These are phyloP conservation scores for Nidularia sp. DNA, from an alignment of 768 basidiomycete genomes.

Conservation along the genomic window DNA sequence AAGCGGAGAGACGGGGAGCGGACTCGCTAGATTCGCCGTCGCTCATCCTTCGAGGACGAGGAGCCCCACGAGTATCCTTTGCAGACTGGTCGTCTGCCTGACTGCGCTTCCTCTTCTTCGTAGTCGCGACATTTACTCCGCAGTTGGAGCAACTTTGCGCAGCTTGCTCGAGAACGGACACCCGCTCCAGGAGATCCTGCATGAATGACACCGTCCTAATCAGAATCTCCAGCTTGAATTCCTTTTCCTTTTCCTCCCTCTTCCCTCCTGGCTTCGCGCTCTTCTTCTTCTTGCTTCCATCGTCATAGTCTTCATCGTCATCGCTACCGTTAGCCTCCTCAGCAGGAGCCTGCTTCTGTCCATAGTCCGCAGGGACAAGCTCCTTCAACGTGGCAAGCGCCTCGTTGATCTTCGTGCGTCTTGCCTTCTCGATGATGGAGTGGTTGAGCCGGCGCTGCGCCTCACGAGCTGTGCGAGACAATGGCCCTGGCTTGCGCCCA, in stretches of 20 bases:
- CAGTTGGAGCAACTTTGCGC: constrained; percentile 20
- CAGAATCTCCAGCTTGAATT: constrained; percentile 91
- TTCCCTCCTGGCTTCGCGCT: constrained; percentile 23
- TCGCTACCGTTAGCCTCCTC: constrained; percentile 28
- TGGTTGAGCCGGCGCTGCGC: constrained; percentile 90
- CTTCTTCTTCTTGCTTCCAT: constrained; percentile 18
- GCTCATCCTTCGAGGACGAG: neutral
- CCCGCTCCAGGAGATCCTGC: constrained; percentile 59
- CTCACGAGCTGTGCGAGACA: constrained; percentile 78
- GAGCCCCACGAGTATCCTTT: neutral
- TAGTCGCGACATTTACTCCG: neutral
- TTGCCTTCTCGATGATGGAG: constrained; percentile 89
- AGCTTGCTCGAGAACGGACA: constrained; percentile 33
- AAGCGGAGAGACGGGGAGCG: neutral
- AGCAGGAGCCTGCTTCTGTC: constrained; percentile 13
- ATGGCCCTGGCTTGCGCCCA: constrained; percentile 68
- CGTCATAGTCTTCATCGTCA: constrained; percentile 30
- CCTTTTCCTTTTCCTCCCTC: constrained; percentile 61
- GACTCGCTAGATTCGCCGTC: neutral
- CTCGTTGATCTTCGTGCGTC: constrained; percentile 94
- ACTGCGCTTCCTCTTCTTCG: constrained; percentile 12
- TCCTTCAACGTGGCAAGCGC: constrained; percentile 73
- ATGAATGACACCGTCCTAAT: constrained; percentile 79
- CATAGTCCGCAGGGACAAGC: constrained; percentile 68
- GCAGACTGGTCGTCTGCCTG: constrained; percentile 1